These are phyloP conservation scores for Senecio squalidus DNA, from an alignment of 140 eudicot species.

Conservation along the genomic window DNA sequence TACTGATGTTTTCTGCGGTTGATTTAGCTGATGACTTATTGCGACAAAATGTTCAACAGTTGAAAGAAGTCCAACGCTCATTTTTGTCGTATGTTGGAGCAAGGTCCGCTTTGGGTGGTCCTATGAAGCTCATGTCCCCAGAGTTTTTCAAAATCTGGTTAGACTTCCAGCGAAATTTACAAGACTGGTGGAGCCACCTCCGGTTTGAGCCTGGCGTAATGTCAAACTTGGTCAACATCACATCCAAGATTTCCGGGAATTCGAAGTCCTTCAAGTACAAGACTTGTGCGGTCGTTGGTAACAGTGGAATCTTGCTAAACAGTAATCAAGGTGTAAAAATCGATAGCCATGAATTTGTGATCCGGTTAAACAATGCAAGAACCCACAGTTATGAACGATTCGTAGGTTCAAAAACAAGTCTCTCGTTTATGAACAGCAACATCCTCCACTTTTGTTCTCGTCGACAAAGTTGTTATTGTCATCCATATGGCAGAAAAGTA, in stretches of 20 bases:
- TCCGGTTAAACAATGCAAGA: slow-evolving; percentile 69
- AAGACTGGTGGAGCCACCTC: slow-evolving; percentile 54
- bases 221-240: slow-evolving; percentile 54
- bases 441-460: slow-evolving; percentile 63
- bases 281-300: slow-evolving; percentile 90
- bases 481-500: slow-evolving; percentile 62
- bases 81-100: slow-evolving; percentile 51
- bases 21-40: slow-evolving; percentile 45
- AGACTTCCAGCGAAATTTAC: slow-evolving; percentile 39
- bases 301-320: slow-evolving; percentile 64
- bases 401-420: slow-evolving; percentile 67
- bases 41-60: slow-evolving; percentile 51
- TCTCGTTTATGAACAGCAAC: slow-evolving; percentile 66
- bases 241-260: no score
- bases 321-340: slow-evolving; percentile 11
- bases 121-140: slow-evolving; percentile 52
- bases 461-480: slow-evolving; percentile 62
- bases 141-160: slow-evolving; percentile 44
- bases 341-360: slow-evolving; percentile 67
- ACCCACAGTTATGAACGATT: slow-evolving; percentile 30
- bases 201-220: slow-evolving; percentile 43
- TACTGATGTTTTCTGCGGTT: slow-evolving; percentile 46
- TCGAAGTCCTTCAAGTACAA: slow-evolving; percentile 34
- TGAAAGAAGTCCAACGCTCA: slow-evolving; percentile 52
- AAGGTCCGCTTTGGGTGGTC: slow-evolving; percentile 32